phyloP scores from a whole-genome alignment of 352 stramenopile species.

The Phytopythium delawarense region DNA sequence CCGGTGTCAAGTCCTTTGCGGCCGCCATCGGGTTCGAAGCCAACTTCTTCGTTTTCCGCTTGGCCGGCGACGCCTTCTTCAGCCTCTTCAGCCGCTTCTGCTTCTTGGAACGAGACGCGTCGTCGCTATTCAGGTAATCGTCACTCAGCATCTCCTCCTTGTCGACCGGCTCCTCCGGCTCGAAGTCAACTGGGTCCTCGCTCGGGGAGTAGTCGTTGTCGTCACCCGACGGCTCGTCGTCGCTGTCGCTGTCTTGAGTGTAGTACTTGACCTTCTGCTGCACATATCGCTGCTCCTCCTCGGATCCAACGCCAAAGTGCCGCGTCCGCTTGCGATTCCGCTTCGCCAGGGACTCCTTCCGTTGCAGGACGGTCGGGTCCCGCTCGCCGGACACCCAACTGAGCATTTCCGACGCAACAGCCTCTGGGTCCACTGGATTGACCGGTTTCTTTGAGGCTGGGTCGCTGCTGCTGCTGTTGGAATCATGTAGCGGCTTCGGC shows the following conservation, averaged over 20 bases:
- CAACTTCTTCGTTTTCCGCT: constrained; percentile 18
- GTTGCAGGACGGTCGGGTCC: constrained; percentile 48
- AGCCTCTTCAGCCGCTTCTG: constrained; percentile 20
- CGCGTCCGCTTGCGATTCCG: constrained; percentile 30
- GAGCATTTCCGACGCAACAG: constrained; percentile 39
- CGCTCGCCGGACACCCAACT: constrained; percentile 53
- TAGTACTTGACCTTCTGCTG: constrained; percentile 34
- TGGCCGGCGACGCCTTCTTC: constrained; percentile 12
- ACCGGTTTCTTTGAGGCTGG: neutral
- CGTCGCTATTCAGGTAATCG: constrained; percentile 38
- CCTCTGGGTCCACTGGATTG: constrained; percentile 11
- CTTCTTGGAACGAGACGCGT: constrained; percentile 13
- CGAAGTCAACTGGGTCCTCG: constrained; percentile 30
- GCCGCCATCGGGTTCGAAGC: constrained; percentile 11
- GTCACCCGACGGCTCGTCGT: constrained; percentile 11
- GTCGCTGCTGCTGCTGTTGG: neutral
- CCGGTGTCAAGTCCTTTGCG: constrained; percentile 14
- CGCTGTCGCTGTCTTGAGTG: constrained; percentile 31
- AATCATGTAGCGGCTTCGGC: no score
- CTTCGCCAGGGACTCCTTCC: constrained; percentile 46
- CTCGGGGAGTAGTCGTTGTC: constrained; percentile 42
- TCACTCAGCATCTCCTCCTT: constrained; percentile 41
- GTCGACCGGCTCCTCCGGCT: constrained; percentile 27
- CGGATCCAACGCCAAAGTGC: constrained; percentile 33
- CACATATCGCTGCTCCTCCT: constrained; percentile 37